phyloP scores from a whole-genome alignment of 2,329 filamentous ascomycete genomes.

The Berkeleyomyces rouxiae region DNA sequence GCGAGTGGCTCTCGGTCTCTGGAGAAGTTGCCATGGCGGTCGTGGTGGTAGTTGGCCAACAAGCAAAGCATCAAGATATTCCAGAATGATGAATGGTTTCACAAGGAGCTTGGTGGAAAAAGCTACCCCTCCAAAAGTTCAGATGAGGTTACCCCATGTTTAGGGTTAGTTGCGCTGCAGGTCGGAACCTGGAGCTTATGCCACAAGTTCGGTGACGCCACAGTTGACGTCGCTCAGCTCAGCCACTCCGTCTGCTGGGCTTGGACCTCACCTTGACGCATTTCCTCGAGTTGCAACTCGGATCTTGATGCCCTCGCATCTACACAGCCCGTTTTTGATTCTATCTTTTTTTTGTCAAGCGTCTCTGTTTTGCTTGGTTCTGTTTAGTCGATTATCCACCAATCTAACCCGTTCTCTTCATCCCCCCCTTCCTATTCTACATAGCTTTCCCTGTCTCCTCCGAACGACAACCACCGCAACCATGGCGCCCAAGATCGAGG shows the following conservation, averaged over 20 bases:
- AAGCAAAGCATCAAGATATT: neutral
- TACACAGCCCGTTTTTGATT: neutral
- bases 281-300: neutral
- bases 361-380: neutral
- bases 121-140: slow-evolving; percentile 9
- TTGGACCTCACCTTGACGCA: neutral
- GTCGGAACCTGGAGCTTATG: neutral
- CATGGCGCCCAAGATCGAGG: slow-evolving; percentile 46
- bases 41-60: neutral
- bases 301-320: neutral
- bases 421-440: neutral
- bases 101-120: neutral
- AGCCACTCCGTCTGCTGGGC: neutral
- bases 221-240: neutral
- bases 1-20: slow-evolving; percentile 30
- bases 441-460: neutral
- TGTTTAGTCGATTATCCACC: neutral
- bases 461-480: slow-evolving; percentile 13
- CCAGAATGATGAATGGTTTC: neutral
- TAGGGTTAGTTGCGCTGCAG: neutral
- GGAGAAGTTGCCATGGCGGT: neutral
- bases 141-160: neutral
- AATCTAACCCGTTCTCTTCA: neutral
- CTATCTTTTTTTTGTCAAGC: neutral
- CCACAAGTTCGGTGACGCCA: neutral